These are phyloP conservation scores for Porcisia hertigi DNA, from an alignment of 208 protist species.

Conservation along the genomic window DNA sequence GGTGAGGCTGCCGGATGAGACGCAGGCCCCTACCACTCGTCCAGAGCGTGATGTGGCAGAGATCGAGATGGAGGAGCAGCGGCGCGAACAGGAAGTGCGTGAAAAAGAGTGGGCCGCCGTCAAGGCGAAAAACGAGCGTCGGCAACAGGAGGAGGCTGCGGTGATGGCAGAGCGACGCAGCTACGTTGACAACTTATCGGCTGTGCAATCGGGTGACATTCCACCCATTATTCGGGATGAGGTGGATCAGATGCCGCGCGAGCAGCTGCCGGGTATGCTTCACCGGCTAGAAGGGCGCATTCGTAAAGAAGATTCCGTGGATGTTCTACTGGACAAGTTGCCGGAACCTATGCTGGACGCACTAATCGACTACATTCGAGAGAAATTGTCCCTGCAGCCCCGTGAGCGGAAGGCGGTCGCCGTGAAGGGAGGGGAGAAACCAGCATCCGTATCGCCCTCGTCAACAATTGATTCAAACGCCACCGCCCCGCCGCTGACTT, in stretches of 20 bases:
- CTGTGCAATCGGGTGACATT: conserved; percentile 74
- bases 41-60: conserved; percentile 62
- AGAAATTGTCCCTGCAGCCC: conserved; percentile 71
- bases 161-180: conserved; percentile 70
- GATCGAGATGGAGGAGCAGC: conserved; percentile 71
- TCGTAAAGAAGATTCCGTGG: conserved; percentile 74
- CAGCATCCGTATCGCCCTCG: background rate
- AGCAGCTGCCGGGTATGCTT: conserved; percentile 72
- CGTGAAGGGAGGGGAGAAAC: background rate
- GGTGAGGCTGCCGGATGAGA: conserved; percentile 82
- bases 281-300: conserved; percentile 67
- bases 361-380: conserved; percentile 72
- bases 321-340: conserved; percentile 82
- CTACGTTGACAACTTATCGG: conserved; percentile 77
- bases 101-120: conserved; percentile 38
- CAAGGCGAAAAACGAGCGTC: conserved; percentile 31
- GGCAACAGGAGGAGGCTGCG: conserved; percentile 50
- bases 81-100: conserved; percentile 25
- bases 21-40: conserved; percentile 33
- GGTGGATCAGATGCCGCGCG: conserved; percentile 69
- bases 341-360: conserved; percentile 58
- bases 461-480: background rate
- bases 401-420: background rate
- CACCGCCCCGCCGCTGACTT: background rate
- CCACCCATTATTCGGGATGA: conserved; percentile 75